phyloP scores from a whole-genome alignment of 2,329 filamentous ascomycete genomes.

The Shiraia bambusicola region DNA sequence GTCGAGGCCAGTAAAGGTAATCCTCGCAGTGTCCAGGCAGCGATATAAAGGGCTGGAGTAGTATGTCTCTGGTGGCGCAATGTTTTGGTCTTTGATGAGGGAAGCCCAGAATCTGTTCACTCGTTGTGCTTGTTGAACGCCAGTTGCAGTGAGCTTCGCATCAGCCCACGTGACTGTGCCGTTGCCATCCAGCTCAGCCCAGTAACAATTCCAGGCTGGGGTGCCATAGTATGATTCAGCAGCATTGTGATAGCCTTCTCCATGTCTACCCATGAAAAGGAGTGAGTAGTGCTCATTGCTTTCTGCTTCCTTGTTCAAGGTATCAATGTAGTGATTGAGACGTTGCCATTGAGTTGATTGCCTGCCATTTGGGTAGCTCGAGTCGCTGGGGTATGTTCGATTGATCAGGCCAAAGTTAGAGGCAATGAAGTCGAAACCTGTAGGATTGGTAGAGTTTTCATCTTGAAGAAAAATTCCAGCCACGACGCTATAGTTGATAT shows the following conservation, averaged over 20 bases:
- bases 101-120: slow-evolving; percentile 62
- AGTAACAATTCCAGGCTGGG: slow-evolving; percentile 71
- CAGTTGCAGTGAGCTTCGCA: slow-evolving; percentile 60
- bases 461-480: slow-evolving; percentile 67
- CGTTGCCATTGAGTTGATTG: slow-evolving; percentile 64
- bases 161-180: slow-evolving; percentile 64
- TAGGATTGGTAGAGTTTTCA: slow-evolving; percentile 56
- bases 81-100: slow-evolving; percentile 52
- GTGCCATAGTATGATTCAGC: slow-evolving; percentile 69
- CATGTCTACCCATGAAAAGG: slow-evolving; percentile 68
- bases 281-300: slow-evolving; percentile 62
- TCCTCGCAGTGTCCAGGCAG: slow-evolving; percentile 62
- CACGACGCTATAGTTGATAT: slow-evolving; percentile 62
- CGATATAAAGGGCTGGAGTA: slow-evolving; percentile 66
- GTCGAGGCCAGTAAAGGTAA: slow-evolving; percentile 60
- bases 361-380: slow-evolving; percentile 34
- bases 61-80: slow-evolving; percentile 64
- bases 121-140: slow-evolving; percentile 58
- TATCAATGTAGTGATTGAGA: slow-evolving; percentile 60
- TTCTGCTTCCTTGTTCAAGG: slow-evolving; percentile 54
- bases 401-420: slow-evolving; percentile 68
- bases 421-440: slow-evolving; percentile 51
- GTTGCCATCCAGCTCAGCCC: slow-evolving; percentile 65
- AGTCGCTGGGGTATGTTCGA: slow-evolving; percentile 61
- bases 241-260: slow-evolving; percentile 66